Evolutionary conservation across 2,329 filamentous ascomycete genomes (phyloP).

Genomic region (Ophiobolus disseminans): DNA sequence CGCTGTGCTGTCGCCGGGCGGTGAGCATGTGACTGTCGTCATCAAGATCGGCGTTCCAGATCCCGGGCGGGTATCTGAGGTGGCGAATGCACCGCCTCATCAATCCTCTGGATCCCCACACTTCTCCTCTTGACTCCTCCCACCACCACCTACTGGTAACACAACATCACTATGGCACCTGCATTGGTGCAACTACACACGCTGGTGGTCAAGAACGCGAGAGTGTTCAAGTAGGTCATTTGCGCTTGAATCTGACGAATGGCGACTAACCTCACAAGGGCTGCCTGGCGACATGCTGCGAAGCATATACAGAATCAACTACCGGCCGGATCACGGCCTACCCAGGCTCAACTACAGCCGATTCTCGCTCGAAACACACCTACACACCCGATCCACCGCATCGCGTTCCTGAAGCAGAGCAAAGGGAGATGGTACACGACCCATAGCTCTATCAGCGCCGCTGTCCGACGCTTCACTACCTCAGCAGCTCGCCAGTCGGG

Average conservation of each 20-base stretch:
- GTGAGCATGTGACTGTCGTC: constrained; percentile 23
- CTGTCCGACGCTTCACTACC: constrained; percentile 62
- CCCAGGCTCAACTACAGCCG: constrained; percentile 63
- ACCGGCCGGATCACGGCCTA: constrained; percentile 51
- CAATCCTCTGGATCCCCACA: constrained; percentile 27
- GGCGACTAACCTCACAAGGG: constrained; percentile 43
- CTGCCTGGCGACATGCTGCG: constrained; percentile 57
- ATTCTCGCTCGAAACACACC: constrained; percentile 64
- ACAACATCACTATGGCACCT: constrained; percentile 45
- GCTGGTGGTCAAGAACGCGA: constrained; percentile 52
- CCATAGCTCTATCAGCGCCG: constrained; percentile 52
- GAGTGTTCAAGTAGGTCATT: constrained; percentile 48
- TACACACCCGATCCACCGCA: constrained; percentile 66
- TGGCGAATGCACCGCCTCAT: constrained; percentile 32
- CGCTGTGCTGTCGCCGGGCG: no score
- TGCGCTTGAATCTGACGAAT: neutral
- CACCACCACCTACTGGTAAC: constrained; percentile 20
- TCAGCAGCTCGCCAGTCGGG: constrained; percentile 49
- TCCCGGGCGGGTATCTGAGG: constrained; percentile 16
- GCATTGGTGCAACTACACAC: constrained; percentile 48
- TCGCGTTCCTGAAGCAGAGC: constrained; percentile 68
- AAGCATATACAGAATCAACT: constrained; percentile 55
- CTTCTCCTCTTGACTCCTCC: constrained; percentile 16
- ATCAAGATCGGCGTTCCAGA: constrained; percentile 16
- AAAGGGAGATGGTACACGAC: constrained; percentile 71